These are phyloP conservation scores for Alternaria postmessia DNA, from an alignment of 2,329 filamentous ascomycete species.

Conservation along the genomic window DNA sequence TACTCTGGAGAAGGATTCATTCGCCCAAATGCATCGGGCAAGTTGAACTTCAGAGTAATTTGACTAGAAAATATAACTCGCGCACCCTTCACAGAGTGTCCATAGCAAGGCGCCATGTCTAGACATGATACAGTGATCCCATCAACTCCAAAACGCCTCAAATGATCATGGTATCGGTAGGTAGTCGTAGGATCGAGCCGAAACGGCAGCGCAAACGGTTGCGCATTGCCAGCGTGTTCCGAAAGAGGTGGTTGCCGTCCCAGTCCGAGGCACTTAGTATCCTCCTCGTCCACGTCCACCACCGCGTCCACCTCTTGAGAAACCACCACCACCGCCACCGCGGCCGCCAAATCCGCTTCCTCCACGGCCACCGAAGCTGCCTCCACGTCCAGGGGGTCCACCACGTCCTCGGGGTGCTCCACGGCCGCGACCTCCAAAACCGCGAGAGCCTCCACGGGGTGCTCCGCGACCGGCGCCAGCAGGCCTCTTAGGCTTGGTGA, in stretches of 20 bases:
- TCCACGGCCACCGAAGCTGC: constrained; percentile 27
- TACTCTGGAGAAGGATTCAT: background rate
- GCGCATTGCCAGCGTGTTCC: constrained; percentile 19
- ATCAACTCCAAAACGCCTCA: constrained; percentile 45
- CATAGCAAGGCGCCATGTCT: constrained; percentile 34
- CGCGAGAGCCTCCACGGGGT: constrained; percentile 44
- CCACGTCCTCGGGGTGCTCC: constrained; percentile 61
- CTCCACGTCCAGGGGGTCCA: constrained; percentile 55
- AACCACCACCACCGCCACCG: constrained; percentile 54
- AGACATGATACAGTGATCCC: constrained; percentile 35
- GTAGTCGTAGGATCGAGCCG: constrained; percentile 32
- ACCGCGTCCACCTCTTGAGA: constrained; percentile 27
- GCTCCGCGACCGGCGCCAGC: constrained; percentile 70
- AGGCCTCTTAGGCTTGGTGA: constrained; percentile 73
- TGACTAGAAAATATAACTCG: constrained; percentile 17
- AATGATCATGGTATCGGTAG: constrained; percentile 46
- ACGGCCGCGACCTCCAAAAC: constrained; percentile 48
- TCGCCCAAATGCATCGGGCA: constrained; percentile 9
- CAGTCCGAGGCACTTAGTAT: constrained; percentile 32
- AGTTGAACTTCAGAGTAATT: constrained; percentile 16
- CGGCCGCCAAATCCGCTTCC: constrained; percentile 47
- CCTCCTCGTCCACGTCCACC: constrained; percentile 44
- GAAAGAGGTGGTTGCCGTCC: constrained; percentile 14
- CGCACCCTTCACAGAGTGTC: constrained; percentile 14
- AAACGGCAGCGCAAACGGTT: constrained; percentile 27